A percentile compares a stretch with the other conserved stretches of the same genome.
phyloP scores from a whole-genome alignment of 306 rosid genomes.

The Castanospermum australe region DNA sequence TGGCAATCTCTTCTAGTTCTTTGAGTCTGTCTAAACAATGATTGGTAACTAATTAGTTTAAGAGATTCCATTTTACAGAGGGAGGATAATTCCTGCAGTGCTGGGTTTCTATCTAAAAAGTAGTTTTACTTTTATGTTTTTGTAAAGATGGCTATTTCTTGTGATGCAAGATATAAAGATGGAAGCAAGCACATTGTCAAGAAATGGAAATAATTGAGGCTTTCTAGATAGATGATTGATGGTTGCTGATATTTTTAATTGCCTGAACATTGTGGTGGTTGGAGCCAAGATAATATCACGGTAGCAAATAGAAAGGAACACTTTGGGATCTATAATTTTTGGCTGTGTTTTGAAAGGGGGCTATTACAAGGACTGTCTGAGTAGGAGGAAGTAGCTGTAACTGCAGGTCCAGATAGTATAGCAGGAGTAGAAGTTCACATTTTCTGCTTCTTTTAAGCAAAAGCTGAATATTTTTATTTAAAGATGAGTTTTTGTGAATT shows the following conservation, averaged over 20 bases:
- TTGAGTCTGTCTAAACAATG: not conserved
- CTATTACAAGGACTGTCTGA: not conserved
- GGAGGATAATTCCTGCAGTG: not conserved
- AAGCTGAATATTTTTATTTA: not conserved
- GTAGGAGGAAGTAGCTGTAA: not conserved
- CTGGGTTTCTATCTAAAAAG: not conserved
- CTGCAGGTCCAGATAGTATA: too few species aligned
- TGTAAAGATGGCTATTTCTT: not conserved
- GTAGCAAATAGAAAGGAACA: not conserved
- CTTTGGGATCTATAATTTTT: not conserved
- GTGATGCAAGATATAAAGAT: not conserved
- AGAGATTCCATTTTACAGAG: not conserved
- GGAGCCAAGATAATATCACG: not conserved
- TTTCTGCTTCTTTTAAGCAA: too few species aligned
- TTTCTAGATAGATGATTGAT: not conserved
- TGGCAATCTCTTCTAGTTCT: not conserved
- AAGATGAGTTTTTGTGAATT: not conserved
- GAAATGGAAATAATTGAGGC: slow-evolving; percentile 1
- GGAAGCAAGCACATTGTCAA: not conserved
- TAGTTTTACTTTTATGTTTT: not conserved
- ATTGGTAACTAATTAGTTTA: not conserved
- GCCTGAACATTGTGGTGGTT: not conserved
- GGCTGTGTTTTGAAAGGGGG: not conserved
- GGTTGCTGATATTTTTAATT: not conserved
- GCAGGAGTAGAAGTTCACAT: too few species aligned